phyloP scores from a whole-genome alignment of 208 protist species.

The Trypanosoma platydactyli region DNA sequence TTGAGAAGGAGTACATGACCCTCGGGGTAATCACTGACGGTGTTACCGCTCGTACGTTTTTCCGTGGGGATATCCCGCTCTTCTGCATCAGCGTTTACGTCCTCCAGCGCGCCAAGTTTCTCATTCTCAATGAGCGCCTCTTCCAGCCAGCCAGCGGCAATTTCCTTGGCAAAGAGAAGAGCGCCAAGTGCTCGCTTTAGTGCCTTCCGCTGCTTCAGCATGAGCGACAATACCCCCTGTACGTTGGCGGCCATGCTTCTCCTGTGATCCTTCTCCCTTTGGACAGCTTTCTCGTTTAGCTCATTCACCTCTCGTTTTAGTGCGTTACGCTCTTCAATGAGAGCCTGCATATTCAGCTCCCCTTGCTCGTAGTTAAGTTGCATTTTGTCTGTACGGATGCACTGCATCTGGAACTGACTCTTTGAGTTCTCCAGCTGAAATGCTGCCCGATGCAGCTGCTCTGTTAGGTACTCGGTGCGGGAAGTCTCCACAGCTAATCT shows the following conservation, averaged over 20 bases:
- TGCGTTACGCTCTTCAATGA: slow-evolving; percentile 36
- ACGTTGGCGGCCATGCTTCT: slow-evolving; percentile 42
- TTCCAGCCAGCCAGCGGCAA: slow-evolving; percentile 21
- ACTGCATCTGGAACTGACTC: slow-evolving; percentile 91
- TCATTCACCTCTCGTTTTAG: slow-evolving; percentile 36
- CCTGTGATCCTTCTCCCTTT: slow-evolving; percentile 53
- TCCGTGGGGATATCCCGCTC: too few species aligned
- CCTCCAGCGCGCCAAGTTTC: too few species aligned
- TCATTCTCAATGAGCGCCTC: too few species aligned
- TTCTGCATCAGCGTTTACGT: background rate
- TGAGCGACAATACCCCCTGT: slow-evolving; percentile 30
- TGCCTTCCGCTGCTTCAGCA: slow-evolving; percentile 36
- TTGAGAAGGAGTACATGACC: slow-evolving; percentile 41
- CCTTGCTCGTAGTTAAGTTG: slow-evolving; percentile 53
- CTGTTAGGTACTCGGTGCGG: slow-evolving; percentile 69
- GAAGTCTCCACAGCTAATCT: slow-evolving; percentile 64
- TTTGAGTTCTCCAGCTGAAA: slow-evolving; percentile 87
- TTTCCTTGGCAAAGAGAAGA: slow-evolving; percentile 16
- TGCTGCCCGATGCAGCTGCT: slow-evolving; percentile 79
- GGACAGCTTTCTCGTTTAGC: slow-evolving; percentile 47
- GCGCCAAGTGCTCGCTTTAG: slow-evolving; percentile 15
- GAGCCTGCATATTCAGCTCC: slow-evolving; percentile 39
- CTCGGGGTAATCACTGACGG: background rate
- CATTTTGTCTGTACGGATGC: slow-evolving; percentile 75
- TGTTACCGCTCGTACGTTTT: too few species aligned